These are phyloP conservation scores for Saccharomycopsis microspora DNA, from an alignment of 805 yeast species.

Conservation along the genomic window DNA sequence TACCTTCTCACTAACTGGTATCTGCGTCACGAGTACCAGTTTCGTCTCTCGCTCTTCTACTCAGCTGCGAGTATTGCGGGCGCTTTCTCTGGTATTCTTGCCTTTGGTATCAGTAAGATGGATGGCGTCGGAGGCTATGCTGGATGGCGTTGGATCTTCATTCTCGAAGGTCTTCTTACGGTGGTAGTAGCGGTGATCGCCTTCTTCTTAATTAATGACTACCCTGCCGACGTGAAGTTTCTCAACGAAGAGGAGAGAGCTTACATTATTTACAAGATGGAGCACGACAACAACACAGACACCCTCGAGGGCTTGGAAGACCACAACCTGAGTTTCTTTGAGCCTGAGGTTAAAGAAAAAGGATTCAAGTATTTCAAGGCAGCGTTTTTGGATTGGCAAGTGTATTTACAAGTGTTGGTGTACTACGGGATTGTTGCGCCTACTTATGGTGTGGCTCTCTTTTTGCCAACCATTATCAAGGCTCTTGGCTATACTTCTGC, in stretches of 20 bases:
- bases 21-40: conserved; percentile 26
- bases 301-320: conserved; percentile 2
- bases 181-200: conserved; percentile 23
- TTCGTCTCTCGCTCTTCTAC: conserved; percentile 27
- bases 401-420: conserved; percentile 20
- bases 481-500: conserved; percentile 31
- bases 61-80: conserved; percentile 27
- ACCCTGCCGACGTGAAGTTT: conserved; percentile 57
- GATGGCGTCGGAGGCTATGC: conserved; percentile 27
- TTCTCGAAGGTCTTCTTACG: conserved; percentile 37
- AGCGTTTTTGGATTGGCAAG: conserved; percentile 23
- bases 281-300: conserved; percentile 6
- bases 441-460: conserved; percentile 28
- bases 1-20: conserved; percentile 30
- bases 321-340: conserved; percentile 8
- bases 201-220: conserved; percentile 47
- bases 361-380: conserved; percentile 15
- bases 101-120: conserved; percentile 23
- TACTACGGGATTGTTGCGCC: conserved; percentile 24
- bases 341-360: conserved; percentile 7
- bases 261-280: conserved; percentile 27
- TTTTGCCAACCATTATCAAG: conserved; percentile 33
- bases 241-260: conserved; percentile 38
- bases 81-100: conserved; percentile 28
- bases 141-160: conserved; percentile 47